Base-by-base conservation (phyloP, 2,329 filamentous ascomycete genomes). In the Teratosphaeria epicoccoides region DNA sequence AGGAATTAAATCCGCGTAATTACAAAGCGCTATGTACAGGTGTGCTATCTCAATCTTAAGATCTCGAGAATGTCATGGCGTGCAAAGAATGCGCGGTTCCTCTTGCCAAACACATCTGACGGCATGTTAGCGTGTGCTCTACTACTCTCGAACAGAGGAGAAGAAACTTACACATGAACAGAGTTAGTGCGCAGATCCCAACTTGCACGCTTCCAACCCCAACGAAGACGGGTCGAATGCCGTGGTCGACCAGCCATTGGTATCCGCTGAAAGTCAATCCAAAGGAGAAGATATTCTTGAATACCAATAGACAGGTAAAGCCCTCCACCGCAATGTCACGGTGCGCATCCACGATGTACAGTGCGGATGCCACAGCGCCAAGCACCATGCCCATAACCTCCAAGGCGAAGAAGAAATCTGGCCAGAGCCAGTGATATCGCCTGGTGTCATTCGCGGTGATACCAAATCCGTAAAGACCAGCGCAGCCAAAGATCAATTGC, bases 251-350 rank as follows among this genome's bases (percentile, higher is more conserved):
- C 24, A 95, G 76, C 90, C 91, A 96, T 52, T 89, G 76, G 62
- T 88, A 95, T 1, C 88, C 88, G 59, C 81, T 85, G 66, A 84
- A 94, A 0, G 90, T 95, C 51, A 96, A 73, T 6, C 82, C 81
- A 62, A 94, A 96, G 56, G 84, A 87, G 72, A 96, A 95, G 56
- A 96, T 79, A 69, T 96, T 95, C 71, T 96, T 96, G 76, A 96
- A 95, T 50, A 95, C 83, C 57, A 95, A 79, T 66, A 93, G 80
- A 69, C 88, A 87, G 0, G 89, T 95, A 67, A 95, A 95, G 6
- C 83, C 87, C 70, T 96, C 90, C 46, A 95, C 81, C 1, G 87
- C 82, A 52, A 95, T 81, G 55, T 91, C 84, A 6, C 89, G 84
- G 70, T 96, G 91, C 0, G 90, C 90, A 70, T 96, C 91, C 6